Evolutionary conservation across 2,329 filamentous ascomycete genomes (phyloP).

Genomic region (Pyrenochaeta sp.): DNA sequence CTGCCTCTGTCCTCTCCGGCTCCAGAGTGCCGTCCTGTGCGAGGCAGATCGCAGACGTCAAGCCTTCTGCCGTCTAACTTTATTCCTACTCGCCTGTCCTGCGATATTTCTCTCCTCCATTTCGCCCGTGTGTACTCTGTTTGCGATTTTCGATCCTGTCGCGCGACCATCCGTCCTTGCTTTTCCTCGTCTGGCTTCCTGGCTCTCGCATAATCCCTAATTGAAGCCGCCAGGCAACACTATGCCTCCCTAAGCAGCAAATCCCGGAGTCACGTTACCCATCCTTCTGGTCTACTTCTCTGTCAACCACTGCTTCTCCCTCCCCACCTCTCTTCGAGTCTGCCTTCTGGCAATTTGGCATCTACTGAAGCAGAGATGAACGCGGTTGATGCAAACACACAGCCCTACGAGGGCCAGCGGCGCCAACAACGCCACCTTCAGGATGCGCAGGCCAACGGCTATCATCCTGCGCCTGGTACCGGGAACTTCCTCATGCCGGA

Average conservation of each 20-base stretch:
- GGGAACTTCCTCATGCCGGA: constrained; percentile 39
- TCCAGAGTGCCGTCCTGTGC: constrained; percentile 32
- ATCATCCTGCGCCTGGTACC: constrained; percentile 24
- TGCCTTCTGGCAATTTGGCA: constrained; percentile 27
- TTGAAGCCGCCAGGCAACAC: constrained; percentile 36
- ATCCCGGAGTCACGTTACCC: constrained; percentile 39
- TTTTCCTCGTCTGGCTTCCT: constrained; percentile 17
- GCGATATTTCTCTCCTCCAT: constrained; percentile 30
- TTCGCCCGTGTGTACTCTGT: constrained; percentile 20
- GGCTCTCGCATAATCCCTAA: constrained; percentile 23
- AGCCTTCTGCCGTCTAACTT: constrained; percentile 35
- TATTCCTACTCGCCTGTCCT: constrained; percentile 29
- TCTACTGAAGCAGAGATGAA: constrained; percentile 33
- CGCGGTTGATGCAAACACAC: constrained; percentile 41
- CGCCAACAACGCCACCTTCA: constrained; percentile 45
- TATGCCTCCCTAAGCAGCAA: constrained; percentile 42
- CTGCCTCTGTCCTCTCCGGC: constrained; percentile 41
- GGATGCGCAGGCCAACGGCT: constrained; percentile 37
- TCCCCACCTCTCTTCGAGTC: constrained; percentile 21
- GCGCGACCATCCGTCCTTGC: constrained; percentile 16
- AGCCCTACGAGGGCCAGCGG: constrained; percentile 42
- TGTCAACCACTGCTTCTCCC: constrained; percentile 12
- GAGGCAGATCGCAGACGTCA: constrained; percentile 43
- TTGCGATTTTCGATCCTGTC: constrained; percentile 18
- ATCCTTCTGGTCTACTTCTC: constrained; percentile 17